Percentiles rank a stretch among this genome's conserved stretches.
Evolutionary conservation across 495 filamentous ascomycete genomes (phyloP).

Genomic region (Penicillium arizonense): DNA sequence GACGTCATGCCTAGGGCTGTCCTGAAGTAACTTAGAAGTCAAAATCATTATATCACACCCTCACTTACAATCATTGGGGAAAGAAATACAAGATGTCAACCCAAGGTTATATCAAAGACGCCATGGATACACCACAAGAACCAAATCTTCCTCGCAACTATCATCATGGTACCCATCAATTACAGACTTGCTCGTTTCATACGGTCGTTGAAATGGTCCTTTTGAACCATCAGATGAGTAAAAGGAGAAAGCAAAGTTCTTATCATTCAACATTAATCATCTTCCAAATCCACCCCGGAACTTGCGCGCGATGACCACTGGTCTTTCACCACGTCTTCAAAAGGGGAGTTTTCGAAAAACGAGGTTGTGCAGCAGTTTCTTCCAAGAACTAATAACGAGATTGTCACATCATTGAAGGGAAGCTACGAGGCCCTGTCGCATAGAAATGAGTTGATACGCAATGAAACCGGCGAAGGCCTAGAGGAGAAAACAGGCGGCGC

Average conservation of each 20-base stretch:
- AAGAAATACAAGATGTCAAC: too few relatives aligned
- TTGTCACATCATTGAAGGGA: background rate
- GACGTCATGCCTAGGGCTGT: too few relatives aligned
- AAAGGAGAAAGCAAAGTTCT: background rate
- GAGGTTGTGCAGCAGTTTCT: conserved; percentile 3
- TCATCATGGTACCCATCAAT: background rate
- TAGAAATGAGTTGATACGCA: background rate
- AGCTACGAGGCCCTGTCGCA: background rate
- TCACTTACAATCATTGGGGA: too few relatives aligned
- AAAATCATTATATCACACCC: too few relatives aligned
- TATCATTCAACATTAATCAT: conserved; percentile 13
- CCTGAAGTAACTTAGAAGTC: too few relatives aligned
- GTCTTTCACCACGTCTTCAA: conserved; percentile 9
- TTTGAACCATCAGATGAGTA: background rate
- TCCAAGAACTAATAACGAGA: background rate
- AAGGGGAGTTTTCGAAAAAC: conserved; percentile 11
- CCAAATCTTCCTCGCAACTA: too few relatives aligned
- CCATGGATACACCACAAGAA: too few relatives aligned
- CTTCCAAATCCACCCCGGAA: conserved; percentile 10
- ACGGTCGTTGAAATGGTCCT: conserved; percentile 12
- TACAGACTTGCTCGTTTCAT: background rate
- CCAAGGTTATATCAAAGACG: too few relatives aligned
- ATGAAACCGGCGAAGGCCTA: too few relatives aligned
- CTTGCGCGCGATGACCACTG: conserved; percentile 7
- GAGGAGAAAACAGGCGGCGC: background rate